These are phyloP conservation scores for Myriangium duriaei DNA, from an alignment of 2,329 filamentous ascomycete species.

Conservation along the genomic window DNA sequence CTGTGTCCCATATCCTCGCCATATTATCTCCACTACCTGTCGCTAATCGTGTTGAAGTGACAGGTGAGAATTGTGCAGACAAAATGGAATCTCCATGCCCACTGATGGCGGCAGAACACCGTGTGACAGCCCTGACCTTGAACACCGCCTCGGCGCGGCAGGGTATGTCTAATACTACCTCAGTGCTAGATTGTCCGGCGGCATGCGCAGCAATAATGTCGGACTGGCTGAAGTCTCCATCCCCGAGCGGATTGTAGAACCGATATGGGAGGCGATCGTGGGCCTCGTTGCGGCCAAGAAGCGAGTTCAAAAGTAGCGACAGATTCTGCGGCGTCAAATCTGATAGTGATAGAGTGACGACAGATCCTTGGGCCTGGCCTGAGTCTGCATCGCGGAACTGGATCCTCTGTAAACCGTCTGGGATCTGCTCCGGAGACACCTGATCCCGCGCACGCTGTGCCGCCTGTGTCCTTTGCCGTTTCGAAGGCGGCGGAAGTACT, in stretches of 20 bases:
- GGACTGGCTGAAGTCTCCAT: constrained; percentile 28
- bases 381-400: constrained; percentile 77
- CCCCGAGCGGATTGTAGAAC: constrained; percentile 40
- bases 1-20: constrained; percentile 85
- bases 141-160: constrained; percentile 83
- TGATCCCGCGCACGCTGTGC: constrained; percentile 60
- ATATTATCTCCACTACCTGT: constrained; percentile 87
- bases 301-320: constrained; percentile 71
- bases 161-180: constrained; percentile 50
- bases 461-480: constrained; percentile 68
- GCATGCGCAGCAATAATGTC: constrained; percentile 30
- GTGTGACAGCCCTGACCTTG: constrained; percentile 78
- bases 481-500: constrained; percentile 69
- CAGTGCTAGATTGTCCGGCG: constrained; percentile 38
- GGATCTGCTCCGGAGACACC: constrained; percentile 49
- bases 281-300: constrained; percentile 53
- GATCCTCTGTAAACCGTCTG: constrained; percentile 54
- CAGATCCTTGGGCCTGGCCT: constrained; percentile 54
- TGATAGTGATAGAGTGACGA: constrained; percentile 63
- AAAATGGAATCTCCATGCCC: constrained; percentile 90
- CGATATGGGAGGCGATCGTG: constrained; percentile 53
- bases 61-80: constrained; percentile 72
- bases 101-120: constrained; percentile 76
- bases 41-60: constrained; percentile 62
- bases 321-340: constrained; percentile 84